Evolutionary conservation across 176 grass and related monocot species (phyloP).

Genomic region (Leersia perrieri): DNA sequence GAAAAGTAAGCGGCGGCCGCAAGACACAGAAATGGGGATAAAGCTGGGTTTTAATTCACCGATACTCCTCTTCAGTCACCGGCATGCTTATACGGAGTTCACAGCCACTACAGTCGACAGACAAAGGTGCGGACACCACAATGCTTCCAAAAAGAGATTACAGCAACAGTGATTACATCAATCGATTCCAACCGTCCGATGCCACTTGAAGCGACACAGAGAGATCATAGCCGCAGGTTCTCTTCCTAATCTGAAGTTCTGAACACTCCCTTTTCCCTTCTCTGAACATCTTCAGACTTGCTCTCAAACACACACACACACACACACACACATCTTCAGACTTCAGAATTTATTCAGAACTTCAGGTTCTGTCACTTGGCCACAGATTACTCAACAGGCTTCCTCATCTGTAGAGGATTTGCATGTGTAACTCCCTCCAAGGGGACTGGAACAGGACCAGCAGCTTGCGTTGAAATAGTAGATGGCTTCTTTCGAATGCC

Average conservation of each 20-base stretch:
- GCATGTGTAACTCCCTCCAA: background rate
- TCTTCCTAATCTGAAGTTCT: background rate
- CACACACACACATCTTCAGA: background rate
- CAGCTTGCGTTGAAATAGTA: conserved; percentile 29
- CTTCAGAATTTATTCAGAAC: background rate
- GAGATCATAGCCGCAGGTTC: background rate
- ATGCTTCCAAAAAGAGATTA: background rate
- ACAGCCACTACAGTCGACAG: too few species aligned
- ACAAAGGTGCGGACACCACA: too few species aligned
- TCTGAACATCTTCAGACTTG: background rate
- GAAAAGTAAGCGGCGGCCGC: too few species aligned
- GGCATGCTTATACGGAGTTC: too few species aligned
- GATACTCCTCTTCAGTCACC: too few species aligned
- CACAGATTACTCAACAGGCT: background rate
- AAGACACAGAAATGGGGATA: too few species aligned
- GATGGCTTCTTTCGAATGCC: conserved; percentile 41
- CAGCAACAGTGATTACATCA: background rate
- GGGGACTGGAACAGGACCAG: background rate
- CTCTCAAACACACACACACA: too few species aligned
- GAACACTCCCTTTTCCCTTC: background rate
- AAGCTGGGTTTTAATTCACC: too few species aligned
- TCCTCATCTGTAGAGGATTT: background rate
- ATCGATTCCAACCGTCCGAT: background rate
- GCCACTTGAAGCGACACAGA: background rate
- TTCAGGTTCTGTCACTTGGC: background rate